A percentile compares a stretch with the other conserved stretches of the same genome.
Evolutionary conservation across 2,329 filamentous ascomycete species (phyloP).

Genomic region (Penicillium sp.): DNA sequence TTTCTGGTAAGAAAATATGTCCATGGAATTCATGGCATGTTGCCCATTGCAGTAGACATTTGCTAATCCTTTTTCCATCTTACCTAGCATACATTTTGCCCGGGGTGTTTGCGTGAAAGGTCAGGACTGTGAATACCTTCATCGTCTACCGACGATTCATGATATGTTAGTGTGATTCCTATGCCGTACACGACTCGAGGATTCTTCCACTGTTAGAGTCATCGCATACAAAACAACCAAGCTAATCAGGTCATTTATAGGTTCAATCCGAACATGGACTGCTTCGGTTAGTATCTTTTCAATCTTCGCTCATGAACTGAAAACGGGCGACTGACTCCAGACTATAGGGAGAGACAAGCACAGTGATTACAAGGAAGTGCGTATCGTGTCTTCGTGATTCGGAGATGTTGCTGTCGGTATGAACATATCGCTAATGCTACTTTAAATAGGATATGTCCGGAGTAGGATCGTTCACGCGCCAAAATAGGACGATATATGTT

Average conservation of each 20-base stretch:
- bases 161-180: conserved; percentile 54
- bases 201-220: neutral
- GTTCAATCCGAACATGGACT: conserved; percentile 91
- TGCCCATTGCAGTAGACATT: conserved; percentile 65
- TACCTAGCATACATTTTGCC: conserved; percentile 12
- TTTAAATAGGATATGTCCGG: conserved; percentile 68
- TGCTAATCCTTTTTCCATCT: neutral
- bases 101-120: conserved; percentile 61
- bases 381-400: neutral
- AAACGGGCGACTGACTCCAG: neutral
- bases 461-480: conserved; percentile 83
- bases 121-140: conserved; percentile 89
- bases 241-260: neutral
- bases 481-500: conserved; percentile 91
- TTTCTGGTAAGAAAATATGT: conserved; percentile 59
- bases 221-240: neutral
- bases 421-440: neutral
- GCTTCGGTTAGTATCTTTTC: conserved; percentile 90
- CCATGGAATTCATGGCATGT: conserved; percentile 48
- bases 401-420: neutral
- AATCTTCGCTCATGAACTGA: too few relatives aligned
- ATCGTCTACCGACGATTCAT: conserved; percentile 79
- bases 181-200: neutral
- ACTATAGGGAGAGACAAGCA: conserved; percentile 16
- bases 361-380: conserved; percentile 19